Base-by-base conservation (phyloP, 2,329 filamentous ascomycete species). In the Ilyonectria robusta region DNA sequence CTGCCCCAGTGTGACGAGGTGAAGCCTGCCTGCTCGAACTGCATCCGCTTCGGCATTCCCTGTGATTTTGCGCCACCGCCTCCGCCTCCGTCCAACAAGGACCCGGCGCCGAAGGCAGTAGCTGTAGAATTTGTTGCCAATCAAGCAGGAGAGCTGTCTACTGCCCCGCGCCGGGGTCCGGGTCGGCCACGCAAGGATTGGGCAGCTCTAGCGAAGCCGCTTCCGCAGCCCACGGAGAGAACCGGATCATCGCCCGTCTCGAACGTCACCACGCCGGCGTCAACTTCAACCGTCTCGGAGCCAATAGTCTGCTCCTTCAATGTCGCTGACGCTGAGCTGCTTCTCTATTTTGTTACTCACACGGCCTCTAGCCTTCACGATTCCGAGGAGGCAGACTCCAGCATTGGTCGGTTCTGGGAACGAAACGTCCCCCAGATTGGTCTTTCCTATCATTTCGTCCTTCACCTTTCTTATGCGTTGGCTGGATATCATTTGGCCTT, bases 161-260 rank as follows among this genome's bases (percentile, higher is more conserved):
- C 65, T 11, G 48, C 73, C 21, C 75, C 69, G 17, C 75, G 74
- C n/a, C 72, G 77, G 26, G 75, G 76, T 26, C 73, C 75, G 40
- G 77, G 77, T 3, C 74, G 77, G n/a, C 77, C 77, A 8, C 70
- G 77, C 9, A 78, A 76, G 48, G 74, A 78, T 60, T 78, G 76
- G 77, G 73, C 72, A 8, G 66, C 72, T 42, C 64, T 75, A n/a
- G 70, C 71, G 35, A 67, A 68, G 62, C 71, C 68, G 37, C 62
- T 68, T 23, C 67, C 70, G 2, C 68, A 64, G 53, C 47, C 65
- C 8, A 46, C 64, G 54, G 73, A 75, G 69, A 71, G 72, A 59
- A 62, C 67, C 3, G 72, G 61, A 3, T 72, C 74, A 58, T 75
- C 74, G 10, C 74, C 74, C 11, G 58, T 72, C 10, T 75, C 74